Base-by-base conservation (phyloP, 1,139 yeast species). In the Barnettozyma hawaiiensis region DNA sequence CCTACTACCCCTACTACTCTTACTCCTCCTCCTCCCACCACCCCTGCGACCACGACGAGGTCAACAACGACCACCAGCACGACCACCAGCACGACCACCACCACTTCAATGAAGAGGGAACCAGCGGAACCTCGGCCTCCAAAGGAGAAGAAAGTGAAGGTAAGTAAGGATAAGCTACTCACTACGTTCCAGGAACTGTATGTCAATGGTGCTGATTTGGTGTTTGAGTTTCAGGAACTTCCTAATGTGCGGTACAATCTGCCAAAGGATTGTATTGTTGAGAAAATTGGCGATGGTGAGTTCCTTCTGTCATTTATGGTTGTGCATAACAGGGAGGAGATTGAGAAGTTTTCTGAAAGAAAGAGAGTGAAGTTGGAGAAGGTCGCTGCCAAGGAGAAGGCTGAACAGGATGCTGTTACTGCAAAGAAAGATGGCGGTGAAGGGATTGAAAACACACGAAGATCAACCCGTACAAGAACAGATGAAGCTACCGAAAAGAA, bases 171-270 rank as follows among this genome's bases (percentile, higher is more conserved):
- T 33, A 77, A 71, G 40, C 63, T 57, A 37, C 62, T 83, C 42
- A 83, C 92, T 0, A 82, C 89, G 0, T 83, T 84, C 53, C 95
- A 84, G 56, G 90, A 81, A 52, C 72, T 77, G 56, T 84, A 84
- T 55, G 65, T 76, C 31, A 63, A 73, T 33, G 76, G 78, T 55
- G 89, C 95, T 0, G 84, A 86, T 39, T 62, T 92, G 37, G 79
- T 89, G 12, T 81, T 92, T 62, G 98, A 92, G 61, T 90, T 81
- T 63, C 74, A 74, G 31, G 97, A 92, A 54, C 82, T 81, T 59
- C 76, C 94, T 0, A 75, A 82, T 42, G 82, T 82, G 9, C 71
- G 97, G 44, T 90, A 76, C 55, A 64, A 75, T 47, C 57, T 90
- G 2, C 97, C 97, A 0, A 81, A 81, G 50, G 77, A 84, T 51